Percentiles rank a stretch among this genome's conserved stretches.
These are phyloP conservation scores for Xylariaceae sp. DNA, from an alignment of 2,329 filamentous ascomycete genomes.

Conservation along the genomic window DNA sequence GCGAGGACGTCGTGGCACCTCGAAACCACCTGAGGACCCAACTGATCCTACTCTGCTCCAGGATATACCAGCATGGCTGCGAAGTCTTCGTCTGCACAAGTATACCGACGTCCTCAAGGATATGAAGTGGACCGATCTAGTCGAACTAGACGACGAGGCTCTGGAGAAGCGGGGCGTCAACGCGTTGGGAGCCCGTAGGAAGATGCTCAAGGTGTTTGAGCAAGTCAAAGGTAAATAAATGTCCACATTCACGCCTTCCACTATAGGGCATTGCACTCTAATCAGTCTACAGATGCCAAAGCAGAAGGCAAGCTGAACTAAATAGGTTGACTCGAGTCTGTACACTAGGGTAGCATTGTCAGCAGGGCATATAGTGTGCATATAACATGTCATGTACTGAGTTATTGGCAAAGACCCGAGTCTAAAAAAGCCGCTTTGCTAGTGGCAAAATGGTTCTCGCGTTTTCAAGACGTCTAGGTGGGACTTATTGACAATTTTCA, in stretches of 20 bases:
- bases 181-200: slow-evolving; percentile 87
- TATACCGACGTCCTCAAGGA: slow-evolving; percentile 99
- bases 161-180: slow-evolving; percentile 92
- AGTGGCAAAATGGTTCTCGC: neutral
- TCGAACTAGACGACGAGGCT: slow-evolving; percentile 89
- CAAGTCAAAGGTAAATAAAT: slow-evolving; percentile 71
- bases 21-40: slow-evolving; percentile 96
- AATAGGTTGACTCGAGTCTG: slow-evolving; percentile 1
- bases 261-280: slow-evolving; percentile 20
- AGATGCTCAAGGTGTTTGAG: slow-evolving; percentile 99
- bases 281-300: slow-evolving; percentile 59
- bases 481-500: too few relatives aligned
- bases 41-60: slow-evolving; percentile 87
- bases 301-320: slow-evolving; percentile 67
- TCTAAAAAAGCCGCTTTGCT: too few relatives aligned
- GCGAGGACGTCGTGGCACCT: slow-evolving; percentile 86
- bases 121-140: slow-evolving; percentile 89
- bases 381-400: too few relatives aligned
- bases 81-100: slow-evolving; percentile 93
- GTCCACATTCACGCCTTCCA: neutral
- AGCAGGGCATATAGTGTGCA: neutral
- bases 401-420: too few relatives aligned
- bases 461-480: too few relatives aligned
- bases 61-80: slow-evolving; percentile 94
- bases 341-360: neutral